Evolutionary conservation across 169 alveolate genomes (phyloP).

Genomic region (Plasmodium vivax): DNA sequence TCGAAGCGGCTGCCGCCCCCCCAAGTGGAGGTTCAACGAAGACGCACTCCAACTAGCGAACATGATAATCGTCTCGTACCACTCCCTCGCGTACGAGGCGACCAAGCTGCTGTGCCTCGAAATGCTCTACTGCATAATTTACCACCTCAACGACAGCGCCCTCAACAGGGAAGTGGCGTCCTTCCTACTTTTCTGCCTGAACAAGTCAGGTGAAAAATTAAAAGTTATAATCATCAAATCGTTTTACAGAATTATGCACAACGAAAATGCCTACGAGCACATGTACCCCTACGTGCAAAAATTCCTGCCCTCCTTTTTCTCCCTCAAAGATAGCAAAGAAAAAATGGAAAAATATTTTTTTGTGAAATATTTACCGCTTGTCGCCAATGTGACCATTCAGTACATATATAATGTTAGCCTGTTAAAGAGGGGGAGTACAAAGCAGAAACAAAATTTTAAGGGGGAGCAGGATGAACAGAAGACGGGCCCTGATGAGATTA

Average conservation of each 20-base stretch:
- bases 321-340: slow-evolving; percentile 19
- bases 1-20: neutral
- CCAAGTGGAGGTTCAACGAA: slow-evolving; percentile 26
- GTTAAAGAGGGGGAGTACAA: neutral
- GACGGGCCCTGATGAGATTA: neutral
- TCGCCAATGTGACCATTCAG: slow-evolving; percentile 23
- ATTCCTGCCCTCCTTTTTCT: slow-evolving; percentile 35
- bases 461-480: neutral
- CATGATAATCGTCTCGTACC: slow-evolving; percentile 31
- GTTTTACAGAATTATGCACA: slow-evolving; percentile 41
- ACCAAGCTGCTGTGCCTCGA: slow-evolving; percentile 11
- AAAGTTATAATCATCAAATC: slow-evolving; percentile 34
- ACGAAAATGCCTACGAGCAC: slow-evolving; percentile 3
- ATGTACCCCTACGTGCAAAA: slow-evolving; percentile 23
- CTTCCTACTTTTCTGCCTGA: slow-evolving; percentile 37
- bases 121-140: slow-evolving; percentile 30
- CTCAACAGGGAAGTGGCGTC: slow-evolving; percentile 36
- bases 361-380: slow-evolving; percentile 58
- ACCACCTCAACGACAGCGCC: neutral
- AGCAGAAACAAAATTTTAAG: too few relatives aligned
- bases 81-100: slow-evolving; percentile 19
- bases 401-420: slow-evolving; percentile 47
- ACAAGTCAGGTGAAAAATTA: slow-evolving; percentile 39
- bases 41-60: slow-evolving; percentile 21
- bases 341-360: slow-evolving; percentile 21